These are phyloP conservation scores for Galerina marginata DNA, from an alignment of 768 basidiomycete species.

Conservation along the genomic window DNA sequence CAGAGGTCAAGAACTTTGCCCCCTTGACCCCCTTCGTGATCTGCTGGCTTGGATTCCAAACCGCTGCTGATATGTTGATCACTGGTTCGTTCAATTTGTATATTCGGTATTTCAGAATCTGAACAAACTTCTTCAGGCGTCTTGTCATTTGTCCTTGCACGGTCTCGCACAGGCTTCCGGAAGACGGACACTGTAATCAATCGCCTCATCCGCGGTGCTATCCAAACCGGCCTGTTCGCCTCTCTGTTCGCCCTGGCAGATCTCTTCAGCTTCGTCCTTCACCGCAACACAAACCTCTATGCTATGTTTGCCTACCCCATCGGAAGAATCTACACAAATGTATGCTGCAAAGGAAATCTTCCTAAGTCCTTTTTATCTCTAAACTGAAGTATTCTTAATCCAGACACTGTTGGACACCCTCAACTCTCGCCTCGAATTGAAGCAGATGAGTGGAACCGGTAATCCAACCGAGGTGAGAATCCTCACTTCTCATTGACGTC, in stretches of 20 bases:
- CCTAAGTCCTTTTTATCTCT: slow-evolving; percentile 32
- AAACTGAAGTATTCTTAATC: slow-evolving; percentile 21
- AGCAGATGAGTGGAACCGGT: slow-evolving; percentile 29
- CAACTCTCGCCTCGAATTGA: slow-evolving; percentile 43
- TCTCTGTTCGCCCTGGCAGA: slow-evolving; percentile 56
- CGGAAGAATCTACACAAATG: slow-evolving; percentile 53
- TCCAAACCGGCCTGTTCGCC: slow-evolving; percentile 61
- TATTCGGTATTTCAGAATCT: neutral
- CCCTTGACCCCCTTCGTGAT: slow-evolving; percentile 46
- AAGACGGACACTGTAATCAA: slow-evolving; percentile 58
- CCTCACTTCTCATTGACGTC: neutral
- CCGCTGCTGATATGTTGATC: slow-evolving; percentile 46
- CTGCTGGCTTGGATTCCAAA: slow-evolving; percentile 56
- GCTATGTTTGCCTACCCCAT: slow-evolving; percentile 43
- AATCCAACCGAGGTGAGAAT: slow-evolving; percentile 10
- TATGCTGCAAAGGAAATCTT: slow-evolving; percentile 32
- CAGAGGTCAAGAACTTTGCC: slow-evolving; percentile 45
- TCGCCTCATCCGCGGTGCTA: slow-evolving; percentile 57
- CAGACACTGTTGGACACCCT: slow-evolving; percentile 52
- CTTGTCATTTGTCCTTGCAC: slow-evolving; percentile 38
- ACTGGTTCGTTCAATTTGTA: slow-evolving; percentile 40
- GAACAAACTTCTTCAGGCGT: slow-evolving; percentile 20
- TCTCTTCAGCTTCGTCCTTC: slow-evolving; percentile 46
- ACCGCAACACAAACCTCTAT: slow-evolving; percentile 38
- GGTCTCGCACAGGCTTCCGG: slow-evolving; percentile 54